A percentile compares a stretch with the other conserved stretches of the same genome.
Conservation (phyloP, 331 rosid genomes). For the Spiraea crenata region DNA sequence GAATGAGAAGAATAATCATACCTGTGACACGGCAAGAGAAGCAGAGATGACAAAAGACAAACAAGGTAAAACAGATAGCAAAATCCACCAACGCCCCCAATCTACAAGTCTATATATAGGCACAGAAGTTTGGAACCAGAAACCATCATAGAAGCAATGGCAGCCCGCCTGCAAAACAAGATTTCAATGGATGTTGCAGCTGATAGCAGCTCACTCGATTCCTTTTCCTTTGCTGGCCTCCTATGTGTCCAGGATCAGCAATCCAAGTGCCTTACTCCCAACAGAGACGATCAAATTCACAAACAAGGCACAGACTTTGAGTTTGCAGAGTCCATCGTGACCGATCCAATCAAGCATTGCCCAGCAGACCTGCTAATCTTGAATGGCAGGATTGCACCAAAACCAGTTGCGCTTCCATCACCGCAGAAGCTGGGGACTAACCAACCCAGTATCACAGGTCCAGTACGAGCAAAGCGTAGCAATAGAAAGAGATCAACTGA, state of each 20-base stretch:
- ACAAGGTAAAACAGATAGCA: not conserved
- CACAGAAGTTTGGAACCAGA: conserved; percentile 25
- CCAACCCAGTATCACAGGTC: conserved; percentile 23
- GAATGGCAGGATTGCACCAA: conserved; percentile 46
- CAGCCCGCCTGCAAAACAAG: conserved; percentile 31
- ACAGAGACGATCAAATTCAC: conserved; percentile 26
- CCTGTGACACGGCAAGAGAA: not conserved
- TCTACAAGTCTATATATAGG: conserved; percentile 3
- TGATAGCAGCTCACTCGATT: conserved; percentile 39
- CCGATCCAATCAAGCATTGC: conserved; percentile 31
- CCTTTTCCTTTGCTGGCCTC: conserved; percentile 58
- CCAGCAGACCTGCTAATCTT: conserved; percentile 53
- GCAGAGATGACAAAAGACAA: not conserved
- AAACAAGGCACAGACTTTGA: conserved; percentile 44
- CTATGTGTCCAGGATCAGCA: conserved; percentile 53
- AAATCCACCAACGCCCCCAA: not conserved
- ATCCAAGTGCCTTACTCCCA: conserved; percentile 29
- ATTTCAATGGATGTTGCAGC: conserved; percentile 29
- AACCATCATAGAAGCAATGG: conserved; percentile 39
- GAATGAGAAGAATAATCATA: conserved; percentile 3
- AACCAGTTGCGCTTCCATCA: conserved; percentile 31
- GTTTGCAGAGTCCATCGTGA: conserved; percentile 38
- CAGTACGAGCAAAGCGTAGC: conserved; percentile 31
- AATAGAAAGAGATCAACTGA: conserved; percentile 30
- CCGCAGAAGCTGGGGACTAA: conserved; percentile 22